Evolutionary conservation across 2,329 filamentous ascomycete genomes (phyloP).

Genomic region (Fonsecaea nubica): DNA sequence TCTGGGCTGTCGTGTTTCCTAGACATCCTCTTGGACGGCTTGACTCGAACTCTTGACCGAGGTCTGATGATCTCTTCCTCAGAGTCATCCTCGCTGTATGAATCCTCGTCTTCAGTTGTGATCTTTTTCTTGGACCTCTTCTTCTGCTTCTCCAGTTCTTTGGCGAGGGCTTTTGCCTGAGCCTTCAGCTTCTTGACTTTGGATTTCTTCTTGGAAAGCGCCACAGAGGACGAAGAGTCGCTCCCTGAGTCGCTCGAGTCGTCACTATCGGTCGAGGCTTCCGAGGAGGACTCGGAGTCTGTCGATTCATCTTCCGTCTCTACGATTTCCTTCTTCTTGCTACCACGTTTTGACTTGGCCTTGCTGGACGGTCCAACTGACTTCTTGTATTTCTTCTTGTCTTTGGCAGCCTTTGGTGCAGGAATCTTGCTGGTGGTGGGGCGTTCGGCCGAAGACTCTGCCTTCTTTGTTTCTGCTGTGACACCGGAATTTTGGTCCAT

Average conservation of each 20-base stretch:
- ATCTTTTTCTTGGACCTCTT: slow-evolving; percentile 25
- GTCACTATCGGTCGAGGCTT: slow-evolving; percentile 21
- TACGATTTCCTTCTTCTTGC: slow-evolving; percentile 16
- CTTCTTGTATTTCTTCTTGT: slow-evolving; percentile 27
- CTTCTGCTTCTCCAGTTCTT: slow-evolving; percentile 20
- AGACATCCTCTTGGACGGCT: slow-evolving; percentile 17
- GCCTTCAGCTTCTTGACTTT: slow-evolving; percentile 32
- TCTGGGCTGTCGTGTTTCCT: slow-evolving; percentile 16
- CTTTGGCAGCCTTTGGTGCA: slow-evolving; percentile 22
- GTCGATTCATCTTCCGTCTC: slow-evolving; percentile 15
- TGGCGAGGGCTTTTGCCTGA: slow-evolving; percentile 26
- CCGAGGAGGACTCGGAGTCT: slow-evolving; percentile 20
- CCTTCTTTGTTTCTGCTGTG: slow-evolving; percentile 23
- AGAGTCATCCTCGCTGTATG: slow-evolving; percentile 18
- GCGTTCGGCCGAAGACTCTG: slow-evolving; percentile 22
- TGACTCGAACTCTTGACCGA: slow-evolving; percentile 15
- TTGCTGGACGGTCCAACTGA: slow-evolving; percentile 15
- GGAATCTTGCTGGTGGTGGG: slow-evolving; percentile 17
- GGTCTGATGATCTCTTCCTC: slow-evolving; percentile 11
- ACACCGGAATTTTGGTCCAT: slow-evolving; percentile 27
- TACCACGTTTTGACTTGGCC: slow-evolving; percentile 18
- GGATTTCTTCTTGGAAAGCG: slow-evolving; percentile 23
- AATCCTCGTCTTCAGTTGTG: slow-evolving; percentile 23
- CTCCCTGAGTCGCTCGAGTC: slow-evolving; percentile 26
- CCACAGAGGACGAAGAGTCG: slow-evolving; percentile 24